A percentile compares a stretch with the other conserved stretches of the same genome.
phyloP scores from a whole-genome alignment of 1,284 basidiomycete species.

The Sutorius eximius region DNA sequence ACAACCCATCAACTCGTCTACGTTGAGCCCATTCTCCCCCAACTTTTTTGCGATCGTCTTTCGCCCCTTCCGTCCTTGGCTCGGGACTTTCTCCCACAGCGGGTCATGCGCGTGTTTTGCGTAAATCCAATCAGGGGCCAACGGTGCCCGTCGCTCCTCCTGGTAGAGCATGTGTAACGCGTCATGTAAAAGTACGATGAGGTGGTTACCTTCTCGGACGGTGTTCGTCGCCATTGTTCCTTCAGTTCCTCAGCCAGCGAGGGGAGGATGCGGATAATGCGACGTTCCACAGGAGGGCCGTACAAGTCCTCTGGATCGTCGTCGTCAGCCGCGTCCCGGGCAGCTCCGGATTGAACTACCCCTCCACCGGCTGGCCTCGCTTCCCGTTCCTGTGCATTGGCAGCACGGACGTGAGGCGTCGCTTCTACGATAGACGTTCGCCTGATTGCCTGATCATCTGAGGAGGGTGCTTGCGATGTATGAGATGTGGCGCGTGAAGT shows the following conservation, averaged over 20 bases:
- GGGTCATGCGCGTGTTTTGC: slow-evolving; percentile 24
- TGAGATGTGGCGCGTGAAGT: not conserved
- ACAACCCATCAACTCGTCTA: slow-evolving; percentile 15
- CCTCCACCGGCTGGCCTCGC: not conserved
- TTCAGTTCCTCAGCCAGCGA: slow-evolving; percentile 25
- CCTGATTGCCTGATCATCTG: not conserved
- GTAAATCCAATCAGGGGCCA: slow-evolving; percentile 30
- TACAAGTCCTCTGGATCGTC: slow-evolving; percentile 31
- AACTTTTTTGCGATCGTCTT: slow-evolving; percentile 18
- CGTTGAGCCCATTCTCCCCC: slow-evolving; percentile 18
- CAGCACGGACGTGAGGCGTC: not conserved
- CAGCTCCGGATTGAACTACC: not conserved
- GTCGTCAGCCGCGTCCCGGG: not conserved
- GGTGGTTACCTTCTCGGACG: slow-evolving; percentile 19
- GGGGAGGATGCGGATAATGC: slow-evolving; percentile 29
- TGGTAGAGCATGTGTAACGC: slow-evolving; percentile 5
- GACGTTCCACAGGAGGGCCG: slow-evolving; percentile 30
- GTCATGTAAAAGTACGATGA: not conserved
- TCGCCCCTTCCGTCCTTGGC: slow-evolving; percentile 12
- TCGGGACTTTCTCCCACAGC: slow-evolving; percentile 16
- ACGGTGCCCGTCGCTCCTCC: slow-evolving; percentile 14
- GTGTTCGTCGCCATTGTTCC: slow-evolving; percentile 21
- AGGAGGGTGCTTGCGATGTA: not conserved
- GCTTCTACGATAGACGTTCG: not conserved
- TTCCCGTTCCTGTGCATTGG: not conserved